Evolutionary conservation across 2,329 filamentous ascomycete species (phyloP), one percentile per base, ranked within the genome.

Genomic region (Bipolaris victoriae): DNA sequence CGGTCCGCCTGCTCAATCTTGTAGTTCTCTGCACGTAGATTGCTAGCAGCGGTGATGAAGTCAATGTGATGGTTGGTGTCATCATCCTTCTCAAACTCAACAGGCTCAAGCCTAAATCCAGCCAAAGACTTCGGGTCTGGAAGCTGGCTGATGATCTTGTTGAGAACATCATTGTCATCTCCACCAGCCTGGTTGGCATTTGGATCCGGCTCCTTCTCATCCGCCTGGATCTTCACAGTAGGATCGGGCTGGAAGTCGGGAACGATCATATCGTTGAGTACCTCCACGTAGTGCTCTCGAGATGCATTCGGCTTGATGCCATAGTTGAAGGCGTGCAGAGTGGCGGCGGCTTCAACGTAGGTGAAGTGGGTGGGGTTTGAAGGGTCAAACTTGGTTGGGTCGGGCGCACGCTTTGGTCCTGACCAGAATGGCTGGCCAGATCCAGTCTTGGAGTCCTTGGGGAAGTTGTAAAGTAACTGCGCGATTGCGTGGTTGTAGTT

Each of bases 31-130:
- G 95, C 95, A 58, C 96, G 91, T 58, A 99, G 83, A 76, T 99
- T 99, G 82, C 93, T 97, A 64, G 93, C 93, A 1, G 93, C 92
- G 7, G 95, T 96, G 79, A 99, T 98, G 82, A 99, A 99, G 78
- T 98, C 95, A 70, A 99, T 99, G 82, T 99, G 95, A 78, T 95
- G 87, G 78, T 99, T 99, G 49, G 90, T 91, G 77, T 99, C 96
- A 70, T 99, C 95, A 65, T 99, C 95, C 83, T 99, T 99, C 80
- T 99, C 92, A 70, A 99, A 99, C 69, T 98, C 95, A 5, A 98
- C 95, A 3, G 94, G 91, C 55, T 88, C 87, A 50, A 99, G 82
- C 79, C 93, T 93, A 84, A 96, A 96, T 33, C 92, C 92, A 24
- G 91, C 89, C 48, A 99, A 81, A 39, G 88, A 87, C 74, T 90